Base-by-base conservation (phyloP, 805 yeast genomes). In the Pichia scutulata region DNA sequence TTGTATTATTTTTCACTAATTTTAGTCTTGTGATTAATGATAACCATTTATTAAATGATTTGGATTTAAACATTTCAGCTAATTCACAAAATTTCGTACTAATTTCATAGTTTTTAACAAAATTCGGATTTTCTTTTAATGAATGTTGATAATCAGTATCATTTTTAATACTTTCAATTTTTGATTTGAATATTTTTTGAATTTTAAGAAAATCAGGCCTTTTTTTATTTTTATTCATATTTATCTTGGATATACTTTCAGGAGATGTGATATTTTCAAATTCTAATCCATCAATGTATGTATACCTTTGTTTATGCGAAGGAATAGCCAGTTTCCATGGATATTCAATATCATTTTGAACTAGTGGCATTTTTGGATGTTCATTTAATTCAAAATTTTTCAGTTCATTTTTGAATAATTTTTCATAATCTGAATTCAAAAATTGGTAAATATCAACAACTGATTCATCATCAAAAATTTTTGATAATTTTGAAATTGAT, bases 321-420 rank as follows among this genome's bases (percentile, higher is more conserved):
- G 99, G 98, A 44, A 85, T 78, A 0, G 97, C 93, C 40, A 89
- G 74, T 54, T 84, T 82, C 99, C 99, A 93, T 8, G 96, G 96
- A 45, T 22, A 7, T 10, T 62, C 48, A 1, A 86, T 78, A 25
- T 86, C 86, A 1, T 64, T 58, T 14, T 83, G 74, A 0, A 60
- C 66, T 36, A 68, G 68, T 5, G 96, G 95, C 61, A 81, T 77
- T 28, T 70, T 67, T 14, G 71, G 71, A 43, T 47, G 59, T 47
- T 72, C 74, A 44, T 84, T 79, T 18, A 89, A 71, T 60, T 87
- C 96, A 7, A 70, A 70, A 18, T 68, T 65, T 58, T 84, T 74
- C 46, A 86, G 73, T 8, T 69, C 59, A 14, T 69, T 67, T 44
- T 73, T 71, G 52, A 89, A 67, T 0, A 58, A 50, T 0, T 56